Base-by-base conservation (phyloP, 2,329 filamentous ascomycete genomes). In the Aspergillus nomiae region DNA sequence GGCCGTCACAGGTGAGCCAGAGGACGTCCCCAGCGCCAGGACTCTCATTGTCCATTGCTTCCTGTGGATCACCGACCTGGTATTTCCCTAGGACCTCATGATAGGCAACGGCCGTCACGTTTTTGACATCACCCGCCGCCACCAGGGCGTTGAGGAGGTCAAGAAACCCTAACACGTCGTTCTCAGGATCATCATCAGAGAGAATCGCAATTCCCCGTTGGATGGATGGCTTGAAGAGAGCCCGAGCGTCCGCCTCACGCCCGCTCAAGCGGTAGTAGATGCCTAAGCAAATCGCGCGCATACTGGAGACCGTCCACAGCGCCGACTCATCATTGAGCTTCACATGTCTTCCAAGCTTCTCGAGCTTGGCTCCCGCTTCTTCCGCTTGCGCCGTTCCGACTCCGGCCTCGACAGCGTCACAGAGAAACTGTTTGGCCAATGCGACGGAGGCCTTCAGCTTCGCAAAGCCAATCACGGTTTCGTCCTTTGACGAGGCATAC, bases 171-270 rank as follows among this genome's bases (percentile, higher is more conserved):
- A 12, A 32, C 9, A 38, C 4, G 3, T 66, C 64, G 30, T 66
- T 66, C 21, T 58, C 56, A 3, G 59, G 59, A 24, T 66, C 59
- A 32, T 64, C 62, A n/a, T 65, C 64, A 19, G 56, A 59, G 21
- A 64, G 34, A 12, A 62, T 61, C 2, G 54, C 26, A 8, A 64
- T 50, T 1, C 53, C 45, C 4, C 57, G 41, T 21, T 60, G 54
- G 3, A 66, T 45, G 19, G 41, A 60, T 2, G 64, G 57, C n/a
- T 45, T 50, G 32, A 64, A 60, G 1, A 58, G 48, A 11, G 56
- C 60, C n/a, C 16, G 26, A 2, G 64, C 62, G 14, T 60, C 57
- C 14, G 45, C 48, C 6, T 54, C 30, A 14, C 50, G 59, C 16
- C 62, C 64, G 6, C 32, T 26, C 12, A 65, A 9, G 7, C 59